These are phyloP conservation scores for Metschnikowia shivogae DNA, from an alignment of 805 yeast species.

Conservation along the genomic window DNA sequence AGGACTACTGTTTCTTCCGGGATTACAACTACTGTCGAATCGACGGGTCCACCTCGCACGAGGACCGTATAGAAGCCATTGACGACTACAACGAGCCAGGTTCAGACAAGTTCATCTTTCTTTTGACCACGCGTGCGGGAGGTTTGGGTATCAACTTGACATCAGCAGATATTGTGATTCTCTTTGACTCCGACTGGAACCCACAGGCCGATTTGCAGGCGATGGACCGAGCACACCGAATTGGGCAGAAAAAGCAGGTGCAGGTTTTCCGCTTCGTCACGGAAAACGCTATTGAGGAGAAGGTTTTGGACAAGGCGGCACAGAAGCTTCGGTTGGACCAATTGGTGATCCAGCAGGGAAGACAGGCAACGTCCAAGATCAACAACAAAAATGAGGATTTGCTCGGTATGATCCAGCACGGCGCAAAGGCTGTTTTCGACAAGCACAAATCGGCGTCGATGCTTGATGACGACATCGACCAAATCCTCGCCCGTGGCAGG, in stretches of 20 bases:
- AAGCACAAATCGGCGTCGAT: conserved; percentile 25
- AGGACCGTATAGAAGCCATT: conserved; percentile 86
- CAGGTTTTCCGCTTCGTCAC: conserved; percentile 89
- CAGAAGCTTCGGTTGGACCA: conserved; percentile 91
- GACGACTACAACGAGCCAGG: conserved; percentile 86
- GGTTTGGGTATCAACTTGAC: conserved; percentile 93
- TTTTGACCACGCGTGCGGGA: conserved; percentile 93
- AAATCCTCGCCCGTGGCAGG: conserved; percentile 74
- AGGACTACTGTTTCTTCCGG: conserved; percentile 85
- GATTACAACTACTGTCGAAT: conserved; percentile 86
- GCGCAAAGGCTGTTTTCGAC: conserved; percentile 86
- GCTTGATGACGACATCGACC: conserved; percentile 74
- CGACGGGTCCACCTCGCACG: conserved; percentile 91
- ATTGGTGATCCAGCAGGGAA: conserved; percentile 86
- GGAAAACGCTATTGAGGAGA: conserved; percentile 94
- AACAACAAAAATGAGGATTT: conserved; percentile 79
- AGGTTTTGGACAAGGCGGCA: conserved; percentile 92
- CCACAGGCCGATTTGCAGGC: conserved; percentile 98
- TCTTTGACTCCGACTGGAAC: conserved; percentile 95
- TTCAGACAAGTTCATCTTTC: conserved; percentile 76
- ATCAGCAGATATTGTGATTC: conserved; percentile 82
- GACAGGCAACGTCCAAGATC: conserved; percentile 40
- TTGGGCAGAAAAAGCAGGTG: conserved; percentile 96
- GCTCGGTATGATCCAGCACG: conserved; percentile 93
- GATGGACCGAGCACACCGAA: conserved; percentile 97